These are phyloP conservation scores for Shiraia sp. DNA, from an alignment of 2,329 filamentous ascomycete species.

Conservation along the genomic window DNA sequence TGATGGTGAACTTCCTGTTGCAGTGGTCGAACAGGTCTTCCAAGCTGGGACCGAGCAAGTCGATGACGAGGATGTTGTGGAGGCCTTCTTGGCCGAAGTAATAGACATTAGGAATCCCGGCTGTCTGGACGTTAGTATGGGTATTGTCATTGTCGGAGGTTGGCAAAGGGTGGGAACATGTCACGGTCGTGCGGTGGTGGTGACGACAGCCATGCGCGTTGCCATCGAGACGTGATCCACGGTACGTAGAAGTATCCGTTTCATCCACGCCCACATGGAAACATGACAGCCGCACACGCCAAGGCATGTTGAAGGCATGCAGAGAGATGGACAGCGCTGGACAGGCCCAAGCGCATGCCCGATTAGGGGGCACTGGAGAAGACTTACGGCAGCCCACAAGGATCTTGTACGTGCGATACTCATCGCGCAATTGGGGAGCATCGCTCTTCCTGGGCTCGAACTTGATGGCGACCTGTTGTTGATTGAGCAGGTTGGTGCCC, in stretches of 20 bases:
- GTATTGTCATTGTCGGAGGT: too few relatives aligned
- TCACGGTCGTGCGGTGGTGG: too few relatives aligned
- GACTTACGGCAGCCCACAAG: constrained; percentile 96
- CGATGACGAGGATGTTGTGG: constrained; percentile 98
- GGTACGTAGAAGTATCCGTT: too few relatives aligned
- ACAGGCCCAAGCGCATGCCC: neutral
- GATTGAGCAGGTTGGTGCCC: constrained; percentile 97
- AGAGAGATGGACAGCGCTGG: constrained; percentile 13
- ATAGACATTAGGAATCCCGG: constrained; percentile 98
- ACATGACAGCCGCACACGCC: too few relatives aligned
- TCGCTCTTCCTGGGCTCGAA: constrained; percentile 99
- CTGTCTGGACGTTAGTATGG: constrained; percentile 53
- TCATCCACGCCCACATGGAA: too few relatives aligned
- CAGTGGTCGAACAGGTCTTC: constrained; percentile 98
- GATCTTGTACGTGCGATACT: constrained; percentile 99
- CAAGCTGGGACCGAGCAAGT: constrained; percentile 89
- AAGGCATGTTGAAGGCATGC: constrained; percentile 8
- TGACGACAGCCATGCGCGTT: too few relatives aligned
- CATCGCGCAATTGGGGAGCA: constrained; percentile 94
- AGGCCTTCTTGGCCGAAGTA: constrained; percentile 98
- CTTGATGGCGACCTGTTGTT: constrained; percentile 99
- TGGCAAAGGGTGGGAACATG: too few relatives aligned
- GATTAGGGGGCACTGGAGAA: constrained; percentile 15
- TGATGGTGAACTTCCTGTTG: constrained; percentile 90
- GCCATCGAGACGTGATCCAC: too few relatives aligned